Percentiles rank a stretch among this genome's conserved stretches.
These are phyloP conservation scores for Nitzschia palea DNA, from an alignment of 108 stramenopile species.

Conservation along the genomic window DNA sequence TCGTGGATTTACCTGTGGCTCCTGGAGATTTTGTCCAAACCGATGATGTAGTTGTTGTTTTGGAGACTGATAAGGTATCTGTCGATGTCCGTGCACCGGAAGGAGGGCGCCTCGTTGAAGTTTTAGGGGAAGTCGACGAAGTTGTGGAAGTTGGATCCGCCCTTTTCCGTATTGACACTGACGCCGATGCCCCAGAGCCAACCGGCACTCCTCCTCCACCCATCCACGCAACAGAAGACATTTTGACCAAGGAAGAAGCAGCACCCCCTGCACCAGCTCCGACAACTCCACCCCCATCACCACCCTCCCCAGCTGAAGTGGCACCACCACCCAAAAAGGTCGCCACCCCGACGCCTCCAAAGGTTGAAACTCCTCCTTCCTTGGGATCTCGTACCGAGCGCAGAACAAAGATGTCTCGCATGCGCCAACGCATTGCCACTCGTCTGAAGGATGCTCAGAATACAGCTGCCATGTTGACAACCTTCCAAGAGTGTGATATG, in stretches of 20 bases:
- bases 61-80: constrained; percentile 99
- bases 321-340: constrained; percentile 35
- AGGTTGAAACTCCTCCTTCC: constrained; percentile 46
- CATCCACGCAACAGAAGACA: constrained; percentile 10
- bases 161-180: constrained; percentile 90
- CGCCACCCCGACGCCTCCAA: constrained; percentile 51
- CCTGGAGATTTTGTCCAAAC: constrained; percentile 77
- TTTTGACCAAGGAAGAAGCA: constrained; percentile 45
- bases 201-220: constrained; percentile 29
- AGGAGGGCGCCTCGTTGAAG: constrained; percentile 85
- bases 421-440: constrained; percentile 96
- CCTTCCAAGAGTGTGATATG: constrained; percentile 99
- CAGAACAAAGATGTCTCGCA: constrained; percentile 98
- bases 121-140: constrained; percentile 91
- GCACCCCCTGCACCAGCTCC: constrained; percentile 36
- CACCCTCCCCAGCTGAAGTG: constrained; percentile 45
- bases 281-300: constrained; percentile 26
- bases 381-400: constrained; percentile 88
- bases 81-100: constrained; percentile 89
- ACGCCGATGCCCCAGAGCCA: constrained; percentile 67
- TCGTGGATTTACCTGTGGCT: constrained; percentile 91
- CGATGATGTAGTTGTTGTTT: constrained; percentile 84
- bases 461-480: constrained; percentile 99
- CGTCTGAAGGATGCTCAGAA: constrained; percentile 99
- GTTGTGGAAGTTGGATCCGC: constrained; percentile 93